Evolutionary conservation across 805 yeast genomes (phyloP), one percentile per base, ranked within the genome.

Genomic region (Starmerella sirachaensis): DNA sequence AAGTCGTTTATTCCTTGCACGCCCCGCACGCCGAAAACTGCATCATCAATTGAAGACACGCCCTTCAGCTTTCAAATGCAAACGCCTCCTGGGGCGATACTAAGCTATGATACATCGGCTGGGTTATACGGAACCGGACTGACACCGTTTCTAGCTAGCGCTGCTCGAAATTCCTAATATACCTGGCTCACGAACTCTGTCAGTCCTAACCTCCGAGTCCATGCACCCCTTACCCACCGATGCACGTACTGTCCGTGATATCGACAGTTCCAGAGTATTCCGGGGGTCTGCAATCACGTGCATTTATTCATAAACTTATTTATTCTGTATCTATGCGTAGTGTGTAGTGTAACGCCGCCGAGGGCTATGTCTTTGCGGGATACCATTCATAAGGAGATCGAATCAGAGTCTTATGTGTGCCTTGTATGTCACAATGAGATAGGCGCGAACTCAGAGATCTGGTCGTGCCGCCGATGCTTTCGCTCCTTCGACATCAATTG

Each of bases 401-500:
- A 64, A 30, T 68, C 70, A 10, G 86, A 82, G n/a, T 66, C 69
- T 1, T 86, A 88, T 53, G 68, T 73, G 1, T 88, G 98, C 59
- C 65, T 88, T 56, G 83, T 88, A 10, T 88, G 98, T 59, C 81
- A 94, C 0, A 76, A 80, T 25, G 88, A 83, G 46, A 68, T 88
- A 42, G 82, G 76, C 35, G 65, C 71, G 4, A 59, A 64, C 10
- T 74, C 85, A 17, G 61, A 66, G 31, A 65, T 85, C 37, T 91
- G 94, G 91, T 69, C 84, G 6, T 88, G 98, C 56, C 56, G 60
- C 6, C 62, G 66, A 19, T 88, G 98, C 55, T 78, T 62, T 53
- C 64, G 96, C 41, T 93, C 80, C 1, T 88, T 83, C 54, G 95
- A 88, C 55, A 63, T 84, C 31, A 76, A 74, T 11, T 88, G 98